Evolutionary conservation across 192 early-diverging fungal genomes (phyloP).

Genomic region (Helicostylum pulchrum): DNA sequence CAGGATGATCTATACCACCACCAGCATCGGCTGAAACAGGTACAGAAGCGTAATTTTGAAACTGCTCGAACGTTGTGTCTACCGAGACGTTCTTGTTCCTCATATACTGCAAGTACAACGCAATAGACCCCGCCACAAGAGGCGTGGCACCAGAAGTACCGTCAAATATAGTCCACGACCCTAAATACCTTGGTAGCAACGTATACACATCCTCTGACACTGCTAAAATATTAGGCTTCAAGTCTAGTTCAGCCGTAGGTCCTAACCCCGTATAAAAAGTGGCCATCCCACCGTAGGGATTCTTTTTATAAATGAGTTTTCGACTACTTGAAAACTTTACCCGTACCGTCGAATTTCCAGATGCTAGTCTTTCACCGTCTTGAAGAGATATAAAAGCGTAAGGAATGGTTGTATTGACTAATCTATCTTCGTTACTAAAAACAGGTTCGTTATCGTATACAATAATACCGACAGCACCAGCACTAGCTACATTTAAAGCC

Average conservation of each 20-base stretch:
- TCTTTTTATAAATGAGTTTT: constrained; percentile 9
- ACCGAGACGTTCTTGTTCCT: constrained; percentile 23
- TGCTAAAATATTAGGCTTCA: constrained; percentile 57
- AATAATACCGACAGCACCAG: constrained; percentile 64
- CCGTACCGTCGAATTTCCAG: constrained; percentile 7
- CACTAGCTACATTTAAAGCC: constrained; percentile 48
- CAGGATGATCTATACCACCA: constrained; percentile 22
- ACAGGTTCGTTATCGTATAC: constrained; percentile 51
- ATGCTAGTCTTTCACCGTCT: not conserved
- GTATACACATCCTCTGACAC: constrained; percentile 58
- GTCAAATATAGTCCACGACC: constrained; percentile 58
- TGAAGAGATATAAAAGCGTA: constrained; percentile 18
- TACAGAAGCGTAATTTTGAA: constrained; percentile 32
- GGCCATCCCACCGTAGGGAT: constrained; percentile 47
- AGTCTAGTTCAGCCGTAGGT: constrained; percentile 52
- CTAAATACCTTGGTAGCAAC: constrained; percentile 44
- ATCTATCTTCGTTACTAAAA: not conserved
- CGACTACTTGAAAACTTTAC: constrained; percentile 43
- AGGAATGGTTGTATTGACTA: constrained; percentile 47
- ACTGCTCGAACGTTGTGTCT: constrained; percentile 29
- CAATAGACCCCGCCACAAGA: constrained; percentile 68
- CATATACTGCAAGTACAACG: constrained; percentile 39
- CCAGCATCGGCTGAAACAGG: not conserved
- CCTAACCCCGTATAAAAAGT: constrained; percentile 70
- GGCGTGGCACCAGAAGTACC: constrained; percentile 92